Base-by-base conservation (phyloP, 2,329 filamentous ascomycete species). In the Epichloe typhina region DNA sequence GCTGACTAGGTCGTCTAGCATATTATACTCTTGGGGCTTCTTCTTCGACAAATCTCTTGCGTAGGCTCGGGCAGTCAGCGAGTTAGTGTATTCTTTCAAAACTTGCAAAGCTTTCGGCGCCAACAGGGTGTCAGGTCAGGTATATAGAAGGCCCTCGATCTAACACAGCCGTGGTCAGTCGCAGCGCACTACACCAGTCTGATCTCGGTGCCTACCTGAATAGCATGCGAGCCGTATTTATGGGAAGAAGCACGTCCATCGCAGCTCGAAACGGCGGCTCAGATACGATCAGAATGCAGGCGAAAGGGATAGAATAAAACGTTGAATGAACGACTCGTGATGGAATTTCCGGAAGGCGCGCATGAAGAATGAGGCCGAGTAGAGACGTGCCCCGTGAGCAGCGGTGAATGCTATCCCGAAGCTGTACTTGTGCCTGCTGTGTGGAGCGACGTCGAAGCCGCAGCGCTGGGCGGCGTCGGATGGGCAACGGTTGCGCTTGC, bases 391-490 rank as follows among this genome's bases (percentile, higher is more conserved):
- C 26, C 26, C 26, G 3, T 31, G 26, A 9, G 3, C 26, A 31
- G 26, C 26, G 7, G 26, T 31, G 26, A 9, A 31, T 31, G 26
- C 26, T 31, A 31, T 9, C 7, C 26, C 26, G 26, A 31, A 31
- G 3, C 26, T 31, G 3, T 31, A 9, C 8, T 31, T 31, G 50
- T 64, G 1, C 61, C 61, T 2, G 52, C 56, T 6, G 5, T 6
- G 1, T 56, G 52, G 58, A 56, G 23, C 26, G 57, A 59, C 17
- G 21, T 57, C 1, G 36, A 61, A 8, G 61, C 47, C 0, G 60
- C 61, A 3, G 58, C 59, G 0, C 44, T 63, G 3, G 61, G 61
- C 9, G 57, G 51, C 3, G 51, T 60, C 3, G 57, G 60, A n/a
- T 61, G 58, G 59, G 43, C 37, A 1, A 64, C 62, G 0, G 54